Evolutionary conservation across 768 basidiomycete species (phyloP).

Genomic region (Mycena maculata): DNA sequence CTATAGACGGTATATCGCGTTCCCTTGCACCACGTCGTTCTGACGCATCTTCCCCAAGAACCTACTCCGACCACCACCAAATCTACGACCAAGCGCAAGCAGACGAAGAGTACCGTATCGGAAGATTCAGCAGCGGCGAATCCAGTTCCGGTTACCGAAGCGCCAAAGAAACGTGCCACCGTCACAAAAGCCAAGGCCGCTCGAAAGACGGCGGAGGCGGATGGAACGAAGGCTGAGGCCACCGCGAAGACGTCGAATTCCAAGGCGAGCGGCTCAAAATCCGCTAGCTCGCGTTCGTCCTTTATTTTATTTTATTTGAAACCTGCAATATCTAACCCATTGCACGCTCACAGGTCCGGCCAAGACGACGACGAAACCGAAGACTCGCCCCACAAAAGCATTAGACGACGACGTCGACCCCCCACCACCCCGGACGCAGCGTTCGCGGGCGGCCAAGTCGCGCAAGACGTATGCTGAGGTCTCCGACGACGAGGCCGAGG

Average conservation of each 20-base stretch:
- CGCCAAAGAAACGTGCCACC: conserved; percentile 1
- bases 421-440: conserved; percentile 4
- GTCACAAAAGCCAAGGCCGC: background rate
- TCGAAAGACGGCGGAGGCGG: background rate
- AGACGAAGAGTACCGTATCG: background rate
- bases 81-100: conserved; percentile 17
- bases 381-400: background rate
- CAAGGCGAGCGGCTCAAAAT: background rate
- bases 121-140: background rate
- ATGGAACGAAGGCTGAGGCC: too few species aligned
- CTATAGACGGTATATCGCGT: conserved; percentile 11
- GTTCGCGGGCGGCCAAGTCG: conserved; percentile 20
- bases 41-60: background rate
- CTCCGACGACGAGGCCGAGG: conserved; percentile 30
- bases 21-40: background rate
- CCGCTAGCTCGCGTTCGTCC: too few species aligned
- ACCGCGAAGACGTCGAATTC: too few species aligned
- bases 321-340: too few species aligned
- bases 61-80: conserved; percentile 5
- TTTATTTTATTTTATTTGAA: too few species aligned
- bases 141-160: conserved; percentile 3
- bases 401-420: background rate
- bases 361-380: conserved; percentile 10
- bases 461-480: conserved; percentile 25
- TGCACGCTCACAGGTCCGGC: too few species aligned